A percentile compares a stretch with the other conserved stretches of the same genome.
Conservation (phyloP, 2,329 filamentous ascomycete species). For the Colletotrichum sp. region DNA sequence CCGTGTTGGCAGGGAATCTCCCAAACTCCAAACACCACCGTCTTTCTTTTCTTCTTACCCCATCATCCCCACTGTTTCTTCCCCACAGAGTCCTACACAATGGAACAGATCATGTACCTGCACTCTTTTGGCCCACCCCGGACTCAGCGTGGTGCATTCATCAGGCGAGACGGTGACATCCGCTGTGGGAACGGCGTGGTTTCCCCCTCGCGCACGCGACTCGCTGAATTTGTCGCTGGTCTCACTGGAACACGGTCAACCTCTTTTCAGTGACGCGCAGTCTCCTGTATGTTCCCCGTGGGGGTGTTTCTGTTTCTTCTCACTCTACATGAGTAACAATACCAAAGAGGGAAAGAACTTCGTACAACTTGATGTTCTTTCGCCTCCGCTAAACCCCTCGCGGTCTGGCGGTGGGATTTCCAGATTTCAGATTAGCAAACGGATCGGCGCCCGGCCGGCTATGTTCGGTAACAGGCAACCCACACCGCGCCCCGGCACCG, state of each 20-base stretch:
- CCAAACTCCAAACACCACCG: neutral
- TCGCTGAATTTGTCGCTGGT: conserved; percentile 14
- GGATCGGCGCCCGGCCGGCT: conserved; percentile 1
- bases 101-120: conserved; percentile 13
- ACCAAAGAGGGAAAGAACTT: neutral
- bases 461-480: conserved; percentile 12
- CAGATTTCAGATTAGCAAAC: neutral
- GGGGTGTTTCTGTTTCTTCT: neutral
- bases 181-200: conserved; percentile 11
- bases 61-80: conserved; percentile 16
- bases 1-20: neutral
- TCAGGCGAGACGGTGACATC: conserved; percentile 15
- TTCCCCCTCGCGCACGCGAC: neutral
- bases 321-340: neutral
- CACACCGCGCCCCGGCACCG: neutral
- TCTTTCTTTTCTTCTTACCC: neutral
- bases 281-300: neutral
- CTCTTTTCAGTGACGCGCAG: neutral
- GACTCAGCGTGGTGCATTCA: neutral
- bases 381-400: neutral
- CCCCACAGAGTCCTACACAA: conserved; percentile 1
- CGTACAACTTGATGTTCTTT: neutral
- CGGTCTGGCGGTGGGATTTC: neutral
- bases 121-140: neutral
- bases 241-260: neutral